Percentiles rank a stretch among this genome's conserved stretches.
phyloP scores from a whole-genome alignment of 192 early-diverging fungal genomes.

The Backusella sp. region DNA sequence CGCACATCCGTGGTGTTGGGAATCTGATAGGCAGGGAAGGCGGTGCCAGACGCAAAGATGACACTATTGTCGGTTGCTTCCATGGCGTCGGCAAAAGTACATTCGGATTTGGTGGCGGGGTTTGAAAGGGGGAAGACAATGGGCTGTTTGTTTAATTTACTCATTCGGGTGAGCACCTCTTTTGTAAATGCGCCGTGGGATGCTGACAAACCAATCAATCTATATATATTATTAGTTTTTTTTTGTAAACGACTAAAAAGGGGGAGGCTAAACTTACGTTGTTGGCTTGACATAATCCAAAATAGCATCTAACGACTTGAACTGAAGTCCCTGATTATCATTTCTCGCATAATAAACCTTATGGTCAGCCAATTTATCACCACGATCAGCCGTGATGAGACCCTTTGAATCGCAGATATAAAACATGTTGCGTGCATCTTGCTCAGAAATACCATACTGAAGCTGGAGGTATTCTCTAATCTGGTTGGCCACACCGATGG shows the following conservation, averaged over 20 bases:
- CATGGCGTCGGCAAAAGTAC: constrained; percentile 93
- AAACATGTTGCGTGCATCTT: constrained; percentile 66
- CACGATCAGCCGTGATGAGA: constrained; percentile 84
- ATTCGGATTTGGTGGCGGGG: constrained; percentile 87
- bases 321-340: constrained; percentile 84
- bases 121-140: constrained; percentile 93
- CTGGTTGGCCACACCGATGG: constrained; percentile 93
- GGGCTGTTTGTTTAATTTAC: constrained; percentile 70
- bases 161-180: constrained; percentile 71
- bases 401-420: constrained; percentile 95
- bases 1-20: constrained; percentile 54
- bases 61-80: constrained; percentile 76
- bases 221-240: neutral
- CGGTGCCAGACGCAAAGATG: constrained; percentile 97
- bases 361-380: constrained; percentile 79
- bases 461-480: constrained; percentile 78
- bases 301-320: constrained; percentile 66
- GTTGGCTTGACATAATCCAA: constrained; percentile 90
- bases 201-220: constrained; percentile 84
- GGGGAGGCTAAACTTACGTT: constrained; percentile 27
- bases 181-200: constrained; percentile 76
- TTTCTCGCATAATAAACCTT: constrained; percentile 85
- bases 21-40: constrained; percentile 79
- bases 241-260: neutral
- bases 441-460: constrained; percentile 72